Evolutionary conservation across 176 grass and related monocot genomes (phyloP), one percentile per base, ranked within the genome.

Genomic region (Tillandsia fasciculata): DNA sequence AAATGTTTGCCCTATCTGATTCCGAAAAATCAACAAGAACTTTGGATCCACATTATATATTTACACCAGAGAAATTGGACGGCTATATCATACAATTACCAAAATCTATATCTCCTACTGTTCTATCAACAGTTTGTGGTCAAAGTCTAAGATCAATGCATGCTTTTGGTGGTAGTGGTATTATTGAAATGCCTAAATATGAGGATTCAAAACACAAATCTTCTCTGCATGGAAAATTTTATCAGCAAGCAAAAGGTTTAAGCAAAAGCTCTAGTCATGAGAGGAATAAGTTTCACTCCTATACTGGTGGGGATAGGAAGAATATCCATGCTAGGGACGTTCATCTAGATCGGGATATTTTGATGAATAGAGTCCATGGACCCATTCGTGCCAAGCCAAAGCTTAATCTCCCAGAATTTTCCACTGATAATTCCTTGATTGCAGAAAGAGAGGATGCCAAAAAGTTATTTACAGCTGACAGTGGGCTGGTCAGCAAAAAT

Each of bases 1-100:
- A 89, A 74, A 89, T 89, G 86, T 78, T 89, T 70, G 86, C 86
- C 69, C 54, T 85, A 57, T 89, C 86, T 50, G 82, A 89, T 79
- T 81, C 78, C 58, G 86, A 85, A 73, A 82, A 66, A 13, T 50
- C 50, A 18, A 85, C 68, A 26, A 74, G 24, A 72, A 82, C 64
- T 73, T 85, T 20, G 2, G 57, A 61, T 24, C 79, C 26, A 1
- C 71, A 26, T 70, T 10, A n/a, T 50, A 52, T 51, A 61, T 51
- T 73, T 69, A 63, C 0, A 10, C 26, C 57, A 51, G 68, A 61
- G 63, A 76, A 59, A 75, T n/a, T 67, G 65, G 14, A 67, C 48
- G 33, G 65, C 14, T 47, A 67, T 67, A 78, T 79, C 50, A 89
- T 85, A 72, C 75, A 81, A 79, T 76, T 85, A 78, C 82, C 86